These are phyloP conservation scores for Aspergillus sojae DNA, from an alignment of 2,329 filamentous ascomycete genomes.

Conservation along the genomic window DNA sequence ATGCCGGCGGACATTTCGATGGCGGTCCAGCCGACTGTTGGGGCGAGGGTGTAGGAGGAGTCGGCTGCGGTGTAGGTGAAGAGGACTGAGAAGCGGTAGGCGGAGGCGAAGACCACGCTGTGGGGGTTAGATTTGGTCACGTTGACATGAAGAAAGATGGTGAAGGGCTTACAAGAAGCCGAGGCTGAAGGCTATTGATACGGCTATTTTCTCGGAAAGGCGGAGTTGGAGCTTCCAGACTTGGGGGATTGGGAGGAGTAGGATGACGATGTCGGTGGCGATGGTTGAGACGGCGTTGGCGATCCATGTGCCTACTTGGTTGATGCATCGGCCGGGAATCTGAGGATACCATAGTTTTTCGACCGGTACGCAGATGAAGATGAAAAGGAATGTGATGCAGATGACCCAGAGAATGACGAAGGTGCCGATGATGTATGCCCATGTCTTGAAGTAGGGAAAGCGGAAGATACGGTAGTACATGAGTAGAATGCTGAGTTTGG, in stretches of 20 bases:
- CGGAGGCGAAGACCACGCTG: conserved; percentile 32
- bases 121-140: background rate
- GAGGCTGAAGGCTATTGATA: conserved; percentile 26
- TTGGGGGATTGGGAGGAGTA: conserved; percentile 29
- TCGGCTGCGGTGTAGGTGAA: conserved; percentile 27
- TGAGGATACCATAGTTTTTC: conserved; percentile 32
- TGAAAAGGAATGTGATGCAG: conserved; percentile 31
- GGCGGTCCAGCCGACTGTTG: conserved; percentile 31
- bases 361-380: conserved; percentile 34
- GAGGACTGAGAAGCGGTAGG: conserved; percentile 30
- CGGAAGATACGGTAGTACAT: conserved; percentile 35
- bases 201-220: conserved; percentile 22
- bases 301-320: conserved; percentile 31
- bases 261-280: conserved; percentile 28
- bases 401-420: conserved; percentile 31
- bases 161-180: conserved; percentile 26
- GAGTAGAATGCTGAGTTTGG: conserved; percentile 30
- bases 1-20: conserved; percentile 35
- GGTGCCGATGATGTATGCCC: conserved; percentile 29
- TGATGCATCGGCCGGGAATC: conserved; percentile 30
- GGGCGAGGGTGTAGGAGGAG: conserved; percentile 32
- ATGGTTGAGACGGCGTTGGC: conserved; percentile 29
- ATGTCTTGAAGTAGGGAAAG: conserved; percentile 30
- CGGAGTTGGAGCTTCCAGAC: conserved; percentile 32
- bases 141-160: too few species aligned